phyloP scores from a whole-genome alignment of 2,329 filamentous ascomycete species.

The Chaetomiaceae sp. region DNA sequence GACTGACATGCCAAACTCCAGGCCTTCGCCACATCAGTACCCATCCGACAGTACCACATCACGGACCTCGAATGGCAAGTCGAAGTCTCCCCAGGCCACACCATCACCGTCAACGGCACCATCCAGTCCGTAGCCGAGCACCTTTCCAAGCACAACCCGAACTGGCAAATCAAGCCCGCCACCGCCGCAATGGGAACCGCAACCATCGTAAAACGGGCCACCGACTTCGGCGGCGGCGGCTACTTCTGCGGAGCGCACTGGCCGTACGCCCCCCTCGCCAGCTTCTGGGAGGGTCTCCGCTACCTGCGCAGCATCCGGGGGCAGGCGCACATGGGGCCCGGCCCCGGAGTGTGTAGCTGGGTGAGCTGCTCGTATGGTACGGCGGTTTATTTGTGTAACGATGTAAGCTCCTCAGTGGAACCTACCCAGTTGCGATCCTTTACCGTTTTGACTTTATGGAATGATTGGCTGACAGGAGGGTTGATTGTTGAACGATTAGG shows the following conservation, averaged over 20 bases:
- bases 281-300: neutral
- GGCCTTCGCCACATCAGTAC: neutral
- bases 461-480: neutral
- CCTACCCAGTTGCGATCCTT: too few relatives aligned
- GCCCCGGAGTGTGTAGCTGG: neutral
- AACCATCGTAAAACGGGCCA: neutral
- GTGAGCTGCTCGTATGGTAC: neutral
- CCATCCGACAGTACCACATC: neutral
- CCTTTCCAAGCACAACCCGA: neutral
- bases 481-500: neutral
- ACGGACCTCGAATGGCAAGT: neutral
- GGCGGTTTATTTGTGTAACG: neutral
- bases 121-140: neutral
- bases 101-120: constrained; percentile 1
- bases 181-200: neutral
- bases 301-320: neutral
- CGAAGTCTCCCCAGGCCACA: neutral
- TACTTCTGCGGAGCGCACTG: constrained; percentile 4
- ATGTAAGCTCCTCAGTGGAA: neutral
- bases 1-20: neutral
- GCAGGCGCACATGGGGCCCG: neutral
- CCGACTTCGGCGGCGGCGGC: neutral
- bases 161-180: neutral
- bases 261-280: neutral
- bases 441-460: too few relatives aligned